These are phyloP conservation scores for Xerocomus brunneocitrinus DNA, from an alignment of 768 basidiomycete genomes.

Conservation along the genomic window DNA sequence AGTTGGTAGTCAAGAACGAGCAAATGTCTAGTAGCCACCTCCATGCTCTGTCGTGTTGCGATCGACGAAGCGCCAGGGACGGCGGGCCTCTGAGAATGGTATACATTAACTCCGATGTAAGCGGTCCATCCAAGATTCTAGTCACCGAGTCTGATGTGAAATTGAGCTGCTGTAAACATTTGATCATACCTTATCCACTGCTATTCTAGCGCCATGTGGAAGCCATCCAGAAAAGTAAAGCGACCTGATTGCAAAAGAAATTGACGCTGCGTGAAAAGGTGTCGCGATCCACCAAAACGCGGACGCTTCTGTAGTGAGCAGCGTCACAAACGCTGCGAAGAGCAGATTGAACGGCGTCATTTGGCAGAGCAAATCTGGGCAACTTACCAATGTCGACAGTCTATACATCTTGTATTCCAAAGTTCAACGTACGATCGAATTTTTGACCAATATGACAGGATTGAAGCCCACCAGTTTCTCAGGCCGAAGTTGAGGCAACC, in stretches of 20 bases:
- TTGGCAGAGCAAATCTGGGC: too few relatives aligned
- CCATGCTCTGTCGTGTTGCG: conserved; percentile 54
- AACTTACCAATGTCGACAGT: too few relatives aligned
- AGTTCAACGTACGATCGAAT: too few relatives aligned
- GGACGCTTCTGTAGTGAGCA: too few relatives aligned
- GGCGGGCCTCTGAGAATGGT: conserved; percentile 48
- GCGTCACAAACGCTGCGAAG: too few relatives aligned
- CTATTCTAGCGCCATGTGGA: conserved; percentile 48
- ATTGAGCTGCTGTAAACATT: not conserved
- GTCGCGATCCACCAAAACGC: conserved; percentile 25
- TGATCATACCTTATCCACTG: conserved; percentile 34
- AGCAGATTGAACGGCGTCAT: too few relatives aligned
- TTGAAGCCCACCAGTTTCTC: too few relatives aligned
- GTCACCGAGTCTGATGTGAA: conserved; percentile 5
- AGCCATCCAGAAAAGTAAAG: conserved; percentile 54
- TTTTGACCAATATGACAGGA: too few relatives aligned
- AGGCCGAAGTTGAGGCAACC: too few relatives aligned
- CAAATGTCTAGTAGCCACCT: conserved; percentile 28
- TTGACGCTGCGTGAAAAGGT: conserved; percentile 54
- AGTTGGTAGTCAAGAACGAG: too few relatives aligned
- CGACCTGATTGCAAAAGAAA: conserved; percentile 50
- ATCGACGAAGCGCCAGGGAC: conserved; percentile 40
- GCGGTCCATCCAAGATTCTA: conserved; percentile 65
- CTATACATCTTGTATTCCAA: too few relatives aligned
- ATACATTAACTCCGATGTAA: conserved; percentile 60